Base-by-base conservation (phyloP, 305 asterid species). In the Plantago lanceolata region DNA sequence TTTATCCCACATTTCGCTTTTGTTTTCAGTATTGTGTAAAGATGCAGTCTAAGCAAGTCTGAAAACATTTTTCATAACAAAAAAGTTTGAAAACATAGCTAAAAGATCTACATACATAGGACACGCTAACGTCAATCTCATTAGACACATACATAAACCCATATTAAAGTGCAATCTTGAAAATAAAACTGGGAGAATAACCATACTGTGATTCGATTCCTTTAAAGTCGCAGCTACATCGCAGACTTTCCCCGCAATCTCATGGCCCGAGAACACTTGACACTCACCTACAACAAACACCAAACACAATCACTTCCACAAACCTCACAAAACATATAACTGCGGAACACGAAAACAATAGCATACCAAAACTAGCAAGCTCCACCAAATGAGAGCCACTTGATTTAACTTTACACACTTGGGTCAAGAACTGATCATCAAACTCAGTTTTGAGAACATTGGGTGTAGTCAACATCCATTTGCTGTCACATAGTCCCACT, bases 401-500 rank as follows among this genome's bases (percentile, higher is more conserved):
- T 66, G 85, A 89, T 76, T 92, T 92, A 57, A 76, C 58, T 69
- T 78, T 24, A 77, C 96, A 89, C 67, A 83, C 70, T 70, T 81
- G 71, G 68, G 66, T 69, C 71, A 92, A 68, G 59, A 82, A 78
- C 8, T 76, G 81, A 77, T 92, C 98, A 66, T 69, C 81, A 12
- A 92, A 76, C 75, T 89, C 95, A 58, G 74, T 72, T 47, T 74
- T 68, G n/a, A 68, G 71, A 56, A 85, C 80, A 78, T 89, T 85
- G 4, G 79, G 66, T n/a, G 78, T 77, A 56, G 69, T 77, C 69
- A 85, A 78, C 82, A 92, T 76, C 51, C 80, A 76, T 74, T 79
- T 80, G 78, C 97, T 87, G 67, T 92, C 98, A 71, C 94, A 85
- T 65, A 89, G 87, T 67, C 96, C 97, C 64, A 89, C 82, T 69